A percentile compares a stretch with the other conserved stretches of the same genome.
phyloP scores from a whole-genome alignment of 371 early-diverging fungal species.

The Mycotypha africana region DNA sequence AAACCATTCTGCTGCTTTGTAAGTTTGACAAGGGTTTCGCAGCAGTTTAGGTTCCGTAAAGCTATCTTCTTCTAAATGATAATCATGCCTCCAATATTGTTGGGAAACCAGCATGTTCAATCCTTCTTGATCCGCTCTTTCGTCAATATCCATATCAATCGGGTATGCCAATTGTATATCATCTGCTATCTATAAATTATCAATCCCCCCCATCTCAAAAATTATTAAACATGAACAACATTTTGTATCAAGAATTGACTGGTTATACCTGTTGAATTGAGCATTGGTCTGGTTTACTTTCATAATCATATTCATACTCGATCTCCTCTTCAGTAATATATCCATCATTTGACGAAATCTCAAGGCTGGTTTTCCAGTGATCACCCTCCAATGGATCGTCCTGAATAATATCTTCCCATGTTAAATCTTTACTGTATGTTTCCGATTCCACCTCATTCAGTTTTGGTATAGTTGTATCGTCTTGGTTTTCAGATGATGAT shows the following conservation, averaged over 20 bases:
- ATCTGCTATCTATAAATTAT: no score
- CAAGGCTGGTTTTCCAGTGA: constrained; percentile 26
- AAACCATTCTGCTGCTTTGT: not conserved
- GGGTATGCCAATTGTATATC: not conserved
- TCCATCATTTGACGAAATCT: constrained; percentile 1
- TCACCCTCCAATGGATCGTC: constrained; percentile 31
- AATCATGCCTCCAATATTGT: constrained; percentile 19
- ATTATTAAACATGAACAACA: no score
- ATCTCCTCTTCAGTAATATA: constrained; percentile 9
- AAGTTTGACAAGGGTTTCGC: constrained; percentile 12
- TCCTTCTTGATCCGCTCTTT: constrained; percentile 11
- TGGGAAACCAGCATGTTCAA: constrained; percentile 5
- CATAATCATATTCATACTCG: constrained; percentile 6
- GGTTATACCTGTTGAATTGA: not conserved
- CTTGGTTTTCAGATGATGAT: constrained; percentile 13
- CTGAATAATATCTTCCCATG: constrained; percentile 20
- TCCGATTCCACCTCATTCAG: not conserved
- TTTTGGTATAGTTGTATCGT: not conserved
- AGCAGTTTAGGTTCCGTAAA: not conserved
- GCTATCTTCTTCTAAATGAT: not conserved
- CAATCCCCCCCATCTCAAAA: no score
- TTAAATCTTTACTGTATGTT: constrained; percentile 1
- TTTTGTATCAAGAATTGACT: no score
- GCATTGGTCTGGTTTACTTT: not conserved
- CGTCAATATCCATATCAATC: constrained; percentile 11